Conservation (phyloP, 2,329 filamentous ascomycete genomes). For the Penicillium sp. region DNA sequence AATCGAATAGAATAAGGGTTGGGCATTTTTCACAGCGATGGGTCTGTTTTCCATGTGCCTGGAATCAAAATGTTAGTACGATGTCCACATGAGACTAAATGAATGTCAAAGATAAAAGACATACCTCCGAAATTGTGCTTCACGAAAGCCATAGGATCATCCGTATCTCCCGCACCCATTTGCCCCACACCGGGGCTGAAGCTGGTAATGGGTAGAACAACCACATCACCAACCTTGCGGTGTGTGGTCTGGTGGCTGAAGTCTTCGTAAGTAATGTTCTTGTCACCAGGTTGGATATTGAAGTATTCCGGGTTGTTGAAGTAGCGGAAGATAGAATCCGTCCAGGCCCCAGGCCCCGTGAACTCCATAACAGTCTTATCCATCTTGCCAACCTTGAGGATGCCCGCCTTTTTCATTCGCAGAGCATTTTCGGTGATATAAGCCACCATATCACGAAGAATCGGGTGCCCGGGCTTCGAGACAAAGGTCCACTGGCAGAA, state of each 20-base stretch:
- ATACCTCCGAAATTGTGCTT: constrained; percentile 93
- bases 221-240: constrained; percentile 88
- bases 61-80: constrained; percentile 13
- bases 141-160: constrained; percentile 96
- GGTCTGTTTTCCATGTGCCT: constrained; percentile 43
- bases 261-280: constrained; percentile 77
- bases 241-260: constrained; percentile 83
- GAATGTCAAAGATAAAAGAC: neutral
- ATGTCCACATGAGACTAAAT: neutral
- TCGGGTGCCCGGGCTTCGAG: constrained; percentile 87
- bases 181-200: constrained; percentile 94
- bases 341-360: constrained; percentile 93
- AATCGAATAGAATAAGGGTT: neutral
- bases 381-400: constrained; percentile 59
- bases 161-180: constrained; percentile 84
- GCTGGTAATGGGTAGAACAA: constrained; percentile 91
- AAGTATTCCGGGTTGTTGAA: constrained; percentile 92
- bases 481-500: constrained; percentile 99
- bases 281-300: constrained; percentile 65
- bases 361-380: constrained; percentile 85
- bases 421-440: constrained; percentile 83
- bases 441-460: constrained; percentile 81
- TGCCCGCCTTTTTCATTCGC: constrained; percentile 66
- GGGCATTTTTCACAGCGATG: constrained; percentile 28
- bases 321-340: constrained; percentile 85